Percentiles rank a stretch among this genome's conserved stretches.
These are phyloP conservation scores for Claviceps capensis DNA, from an alignment of 2,329 filamentous ascomycete species.

Conservation along the genomic window DNA sequence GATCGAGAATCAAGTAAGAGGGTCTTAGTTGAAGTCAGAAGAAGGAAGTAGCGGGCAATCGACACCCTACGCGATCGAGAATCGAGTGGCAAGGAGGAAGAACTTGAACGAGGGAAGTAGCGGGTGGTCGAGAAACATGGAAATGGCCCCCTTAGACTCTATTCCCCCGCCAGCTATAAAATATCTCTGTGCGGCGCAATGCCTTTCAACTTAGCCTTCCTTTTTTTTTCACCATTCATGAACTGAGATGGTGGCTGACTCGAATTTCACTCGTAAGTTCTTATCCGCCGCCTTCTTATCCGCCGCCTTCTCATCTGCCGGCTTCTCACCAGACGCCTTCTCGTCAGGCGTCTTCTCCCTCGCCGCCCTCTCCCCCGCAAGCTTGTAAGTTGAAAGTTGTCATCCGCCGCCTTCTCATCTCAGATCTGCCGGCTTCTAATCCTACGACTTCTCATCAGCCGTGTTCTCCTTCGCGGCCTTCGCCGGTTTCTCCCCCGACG, in stretches of 20 bases:
- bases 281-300: not conserved
- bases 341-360: not conserved
- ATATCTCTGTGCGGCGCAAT: not conserved
- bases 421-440: not conserved
- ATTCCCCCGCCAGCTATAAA: constrained; percentile 1
- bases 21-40: no score
- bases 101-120: no score
- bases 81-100: no score
- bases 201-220: not conserved
- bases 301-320: not conserved
- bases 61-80: no score
- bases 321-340: no score
- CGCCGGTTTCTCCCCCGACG: constrained; percentile 16
- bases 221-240: not conserved
- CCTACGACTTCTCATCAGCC: not conserved
- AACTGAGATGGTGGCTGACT: not conserved
- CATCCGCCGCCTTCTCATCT: not conserved
- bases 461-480: constrained; percentile 7
- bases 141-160: constrained; percentile 5
- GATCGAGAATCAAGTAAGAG: not conserved
- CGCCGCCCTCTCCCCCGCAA: not conserved
- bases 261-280: not conserved
- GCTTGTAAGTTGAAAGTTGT: constrained; percentile 5
- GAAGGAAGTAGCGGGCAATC: no score
- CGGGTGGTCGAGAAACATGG: not conserved